Conservation (phyloP, 371 early-diverging fungal genomes). For the Mucor lusitanicus region DNA sequence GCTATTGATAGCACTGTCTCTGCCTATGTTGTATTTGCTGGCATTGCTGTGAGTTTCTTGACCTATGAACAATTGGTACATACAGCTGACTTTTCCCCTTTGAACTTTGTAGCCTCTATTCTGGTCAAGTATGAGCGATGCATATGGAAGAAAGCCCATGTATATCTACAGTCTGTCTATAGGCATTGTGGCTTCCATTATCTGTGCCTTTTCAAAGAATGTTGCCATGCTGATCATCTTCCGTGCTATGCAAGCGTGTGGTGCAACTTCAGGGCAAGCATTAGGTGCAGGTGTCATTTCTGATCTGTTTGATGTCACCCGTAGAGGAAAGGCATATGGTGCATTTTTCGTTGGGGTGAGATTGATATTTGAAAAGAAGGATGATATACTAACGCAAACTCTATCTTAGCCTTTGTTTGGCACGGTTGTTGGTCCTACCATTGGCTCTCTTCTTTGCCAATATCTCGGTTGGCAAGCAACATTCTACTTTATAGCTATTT, state of each 20-base stretch:
- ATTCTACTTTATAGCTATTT: conserved; percentile 62
- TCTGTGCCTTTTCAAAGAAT: conserved; percentile 55
- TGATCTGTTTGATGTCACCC: conserved; percentile 21
- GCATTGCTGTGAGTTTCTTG: conserved; percentile 20
- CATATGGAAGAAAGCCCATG: conserved; percentile 55
- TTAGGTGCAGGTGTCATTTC: conserved; percentile 44
- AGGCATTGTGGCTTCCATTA: conserved; percentile 58
- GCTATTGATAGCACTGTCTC: conserved; percentile 38
- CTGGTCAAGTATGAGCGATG: conserved; percentile 67
- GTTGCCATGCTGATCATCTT: conserved; percentile 57
- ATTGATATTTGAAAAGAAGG: neutral
- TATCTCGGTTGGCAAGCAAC: conserved; percentile 64
- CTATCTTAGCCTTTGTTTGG: conserved; percentile 21
- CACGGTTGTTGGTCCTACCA: conserved; percentile 61
- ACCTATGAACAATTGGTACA: neutral
- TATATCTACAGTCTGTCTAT: conserved; percentile 58
- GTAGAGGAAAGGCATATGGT: conserved; percentile 31
- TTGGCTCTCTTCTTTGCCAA: conserved; percentile 55
- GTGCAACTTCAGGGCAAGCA: conserved; percentile 62
- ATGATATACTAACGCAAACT: conserved; percentile 3
- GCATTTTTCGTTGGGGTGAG: conserved; percentile 24
- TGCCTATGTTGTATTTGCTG: conserved; percentile 32
- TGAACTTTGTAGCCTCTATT: conserved; percentile 40
- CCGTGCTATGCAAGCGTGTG: conserved; percentile 66
- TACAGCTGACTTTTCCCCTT: neutral